These are phyloP conservation scores for Schoenoplectus triqueter DNA, from an alignment of 202 grass and related monocot genomes.

Conservation along the genomic window DNA sequence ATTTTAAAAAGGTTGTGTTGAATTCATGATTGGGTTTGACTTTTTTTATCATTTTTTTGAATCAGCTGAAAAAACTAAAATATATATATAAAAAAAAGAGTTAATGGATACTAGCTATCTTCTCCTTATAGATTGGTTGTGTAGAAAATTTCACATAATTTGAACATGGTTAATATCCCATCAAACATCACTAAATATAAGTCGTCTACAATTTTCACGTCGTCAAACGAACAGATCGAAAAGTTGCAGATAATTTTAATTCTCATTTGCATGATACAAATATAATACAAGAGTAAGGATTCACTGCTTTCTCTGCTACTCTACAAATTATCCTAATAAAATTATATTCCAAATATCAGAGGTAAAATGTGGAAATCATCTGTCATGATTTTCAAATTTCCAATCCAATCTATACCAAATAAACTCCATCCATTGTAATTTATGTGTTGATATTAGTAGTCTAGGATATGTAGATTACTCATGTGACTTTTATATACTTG, in stretches of 20 bases:
- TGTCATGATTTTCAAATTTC: background rate
- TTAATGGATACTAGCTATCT: background rate
- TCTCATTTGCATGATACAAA: background rate
- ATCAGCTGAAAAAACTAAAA: background rate
- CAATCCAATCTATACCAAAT: background rate
- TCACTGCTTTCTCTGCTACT: background rate
- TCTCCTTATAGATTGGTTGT: background rate
- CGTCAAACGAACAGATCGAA: background rate
- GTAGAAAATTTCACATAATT: background rate
- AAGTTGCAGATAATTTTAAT: background rate
- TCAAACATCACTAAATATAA: background rate
- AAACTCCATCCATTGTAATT: background rate
- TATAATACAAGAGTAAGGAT: background rate
- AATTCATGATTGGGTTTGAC: background rate
- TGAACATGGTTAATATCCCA: background rate
- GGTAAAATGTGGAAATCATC: background rate
- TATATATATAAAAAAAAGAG: background rate
- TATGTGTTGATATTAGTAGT: background rate
- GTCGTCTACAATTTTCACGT: conserved; percentile 22
- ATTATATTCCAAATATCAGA: background rate
- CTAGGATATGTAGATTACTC: background rate
- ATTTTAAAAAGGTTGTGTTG: background rate
- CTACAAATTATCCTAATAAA: background rate
- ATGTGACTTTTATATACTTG: too few relatives aligned
- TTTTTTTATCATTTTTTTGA: background rate